phyloP scores from a whole-genome alignment of 352 stramenopile genomes.

The Globisporangium mamillatum region DNA sequence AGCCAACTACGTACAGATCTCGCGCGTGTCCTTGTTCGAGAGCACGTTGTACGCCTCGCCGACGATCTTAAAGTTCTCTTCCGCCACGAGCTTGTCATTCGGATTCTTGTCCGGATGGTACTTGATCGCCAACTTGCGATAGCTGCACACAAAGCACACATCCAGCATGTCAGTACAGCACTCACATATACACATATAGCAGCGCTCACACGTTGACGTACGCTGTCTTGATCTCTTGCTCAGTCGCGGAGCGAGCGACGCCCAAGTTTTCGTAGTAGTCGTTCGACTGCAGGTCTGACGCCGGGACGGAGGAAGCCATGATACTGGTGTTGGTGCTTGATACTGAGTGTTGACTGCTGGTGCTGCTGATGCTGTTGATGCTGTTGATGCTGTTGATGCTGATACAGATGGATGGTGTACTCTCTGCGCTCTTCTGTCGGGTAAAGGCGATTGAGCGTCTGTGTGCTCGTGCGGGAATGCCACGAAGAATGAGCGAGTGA shows the following conservation, averaged over 20 bases:
- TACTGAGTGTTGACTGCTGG: background rate
- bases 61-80: constrained; percentile 94
- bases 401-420: background rate
- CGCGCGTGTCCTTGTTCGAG: constrained; percentile 86
- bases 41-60: constrained; percentile 93
- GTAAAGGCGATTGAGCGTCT: background rate
- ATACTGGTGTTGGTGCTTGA: background rate
- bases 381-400: background rate
- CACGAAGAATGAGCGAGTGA: background rate
- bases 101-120: constrained; percentile 94
- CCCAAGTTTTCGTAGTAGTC: constrained; percentile 89
- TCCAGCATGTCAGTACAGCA: background rate
- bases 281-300: constrained; percentile 56
- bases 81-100: constrained; percentile 73
- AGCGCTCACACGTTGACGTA: constrained; percentile 28
- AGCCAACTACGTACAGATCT: constrained; percentile 74
- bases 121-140: constrained; percentile 91
- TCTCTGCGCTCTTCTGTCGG: background rate
- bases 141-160: constrained; percentile 35
- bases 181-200: background rate
- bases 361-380: background rate
- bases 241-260: constrained; percentile 55
- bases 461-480: background rate
- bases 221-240: constrained; percentile 85
- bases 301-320: constrained; percentile 13